Evolutionary conservation across 495 filamentous ascomycete species (phyloP).

Genomic region (Lophiostoma macrostomum): DNA sequence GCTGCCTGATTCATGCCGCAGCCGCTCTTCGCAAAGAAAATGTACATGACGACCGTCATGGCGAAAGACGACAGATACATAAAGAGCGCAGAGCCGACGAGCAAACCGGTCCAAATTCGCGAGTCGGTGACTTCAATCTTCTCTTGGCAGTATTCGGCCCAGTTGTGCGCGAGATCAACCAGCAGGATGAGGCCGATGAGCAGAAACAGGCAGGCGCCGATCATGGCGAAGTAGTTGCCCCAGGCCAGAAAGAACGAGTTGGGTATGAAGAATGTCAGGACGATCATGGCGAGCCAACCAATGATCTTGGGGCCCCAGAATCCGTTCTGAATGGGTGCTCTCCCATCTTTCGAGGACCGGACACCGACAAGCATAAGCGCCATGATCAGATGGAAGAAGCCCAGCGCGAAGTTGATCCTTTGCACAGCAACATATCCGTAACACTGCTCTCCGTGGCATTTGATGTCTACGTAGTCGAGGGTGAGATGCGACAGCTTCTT

Average conservation of each 20-base stretch:
- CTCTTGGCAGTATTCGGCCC: conserved; percentile 91
- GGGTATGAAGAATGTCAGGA: conserved; percentile 91
- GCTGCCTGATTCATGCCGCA: conserved; percentile 93
- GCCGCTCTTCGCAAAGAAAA: conserved; percentile 81
- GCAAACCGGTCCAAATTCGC: conserved; percentile 72
- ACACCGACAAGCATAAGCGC: conserved; percentile 84
- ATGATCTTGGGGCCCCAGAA: conserved; percentile 89
- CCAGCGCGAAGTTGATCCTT: conserved; percentile 94
- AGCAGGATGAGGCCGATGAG: conserved; percentile 87
- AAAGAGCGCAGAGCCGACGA: conserved; percentile 87
- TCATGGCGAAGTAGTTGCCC: conserved; percentile 88
- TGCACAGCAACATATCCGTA: conserved; percentile 95
- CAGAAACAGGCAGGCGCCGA: conserved; percentile 90
- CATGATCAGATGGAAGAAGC: conserved; percentile 85
- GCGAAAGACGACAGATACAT: conserved; percentile 89
- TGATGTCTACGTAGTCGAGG: conserved; percentile 91
- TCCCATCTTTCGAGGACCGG: conserved; percentile 76
- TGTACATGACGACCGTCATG: conserved; percentile 95
- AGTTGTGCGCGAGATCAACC: conserved; percentile 94
- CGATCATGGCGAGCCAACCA: conserved; percentile 79
- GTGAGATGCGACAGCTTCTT: conserved; percentile 89
- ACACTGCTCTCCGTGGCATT: conserved; percentile 85
- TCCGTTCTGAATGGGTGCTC: conserved; percentile 88
- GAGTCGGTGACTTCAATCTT: conserved; percentile 92
- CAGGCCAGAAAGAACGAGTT: conserved; percentile 93